Base-by-base conservation (phyloP, 495 filamentous ascomycete genomes). In the Pseudevernia furfuracea region DNA sequence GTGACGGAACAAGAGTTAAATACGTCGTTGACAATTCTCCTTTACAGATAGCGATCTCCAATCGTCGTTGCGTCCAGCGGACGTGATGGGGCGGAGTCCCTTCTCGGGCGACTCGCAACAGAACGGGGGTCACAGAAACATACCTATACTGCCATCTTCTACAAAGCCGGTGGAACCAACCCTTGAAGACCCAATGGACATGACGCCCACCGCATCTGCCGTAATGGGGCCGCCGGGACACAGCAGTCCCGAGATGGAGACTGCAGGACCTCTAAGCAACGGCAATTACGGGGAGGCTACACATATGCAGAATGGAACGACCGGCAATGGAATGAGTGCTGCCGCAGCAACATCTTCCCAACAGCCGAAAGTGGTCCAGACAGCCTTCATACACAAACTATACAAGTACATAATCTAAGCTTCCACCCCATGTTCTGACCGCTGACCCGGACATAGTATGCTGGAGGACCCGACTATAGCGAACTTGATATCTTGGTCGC, bases 361-460 rank as follows among this genome's bases (percentile, higher is more conserved):
- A 74, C 92, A 96, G 74, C 92, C 93, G 63, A 98, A 98, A 77
- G 92, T 96, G 62, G 91, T 97, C 37, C 94, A 98, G 76, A 97
- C 94, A 32, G 94, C 94, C n/a, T 98, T 98, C 72, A 97, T 98
- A 66, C 94, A 98, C 74, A 98, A 98, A 75, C 84, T 98, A 23
- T 98, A 97, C 83, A 98, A 96, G 93, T 97, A 82, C 63, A 87
- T 78, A 12, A 59, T n/a, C 48, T 61, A 25, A 14, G 34, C 36
- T 19, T n/a, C 15, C 7, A 55, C 56, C 17, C 17, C 4, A 36
- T n/a, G 8, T 9, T 32, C 44, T 28, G 17, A 32, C 37, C 14
- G 70, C 80, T 88, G 73, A 84, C 71, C 55, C 32, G 49, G 34
- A 62, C 25, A 67, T 69, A 97, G 93, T 76, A 98, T 98, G 94